Conservation (phyloP, 495 filamentous ascomycete genomes). For the Cercophora scortea region DNA sequence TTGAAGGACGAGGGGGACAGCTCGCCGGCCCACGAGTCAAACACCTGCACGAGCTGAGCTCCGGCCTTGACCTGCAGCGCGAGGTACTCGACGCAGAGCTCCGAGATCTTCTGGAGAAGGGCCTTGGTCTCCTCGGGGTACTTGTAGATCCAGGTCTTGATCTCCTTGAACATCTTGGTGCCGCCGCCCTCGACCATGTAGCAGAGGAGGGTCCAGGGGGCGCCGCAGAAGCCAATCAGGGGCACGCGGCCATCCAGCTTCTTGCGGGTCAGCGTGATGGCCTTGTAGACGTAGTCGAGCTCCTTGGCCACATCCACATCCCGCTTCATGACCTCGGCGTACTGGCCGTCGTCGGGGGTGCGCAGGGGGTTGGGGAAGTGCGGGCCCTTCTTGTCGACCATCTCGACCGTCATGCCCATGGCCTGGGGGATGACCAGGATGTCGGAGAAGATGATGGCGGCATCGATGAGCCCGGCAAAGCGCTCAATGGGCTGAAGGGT, state of each 20-base stretch:
- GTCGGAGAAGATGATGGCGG: constrained; percentile 97
- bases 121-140: constrained; percentile 72
- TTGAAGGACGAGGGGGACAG: constrained; percentile 77
- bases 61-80: constrained; percentile 87
- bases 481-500: constrained; percentile 93
- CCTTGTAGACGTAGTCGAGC: constrained; percentile 89
- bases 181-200: constrained; percentile 99
- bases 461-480: constrained; percentile 83
- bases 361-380: constrained; percentile 81
- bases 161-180: constrained; percentile 82
- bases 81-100: constrained; percentile 88
- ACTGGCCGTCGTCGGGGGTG: constrained; percentile 72
- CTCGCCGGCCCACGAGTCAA: constrained; percentile 97
- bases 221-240: constrained; percentile 93
- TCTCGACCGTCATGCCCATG: constrained; percentile 93
- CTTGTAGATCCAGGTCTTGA: constrained; percentile 93
- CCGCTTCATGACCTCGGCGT: constrained; percentile 64
- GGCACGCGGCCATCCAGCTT: constrained; percentile 86
- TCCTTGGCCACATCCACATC: constrained; percentile 76
- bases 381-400: constrained; percentile 93
- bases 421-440: constrained; percentile 97
- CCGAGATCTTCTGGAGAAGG: constrained; percentile 81
- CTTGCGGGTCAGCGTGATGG: constrained; percentile 81
- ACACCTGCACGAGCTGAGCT: constrained; percentile 92
- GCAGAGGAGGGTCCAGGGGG: constrained; percentile 92